Evolutionary conservation across 2,329 filamentous ascomycete species (phyloP).

Genomic region (Aspergillus terreus): DNA sequence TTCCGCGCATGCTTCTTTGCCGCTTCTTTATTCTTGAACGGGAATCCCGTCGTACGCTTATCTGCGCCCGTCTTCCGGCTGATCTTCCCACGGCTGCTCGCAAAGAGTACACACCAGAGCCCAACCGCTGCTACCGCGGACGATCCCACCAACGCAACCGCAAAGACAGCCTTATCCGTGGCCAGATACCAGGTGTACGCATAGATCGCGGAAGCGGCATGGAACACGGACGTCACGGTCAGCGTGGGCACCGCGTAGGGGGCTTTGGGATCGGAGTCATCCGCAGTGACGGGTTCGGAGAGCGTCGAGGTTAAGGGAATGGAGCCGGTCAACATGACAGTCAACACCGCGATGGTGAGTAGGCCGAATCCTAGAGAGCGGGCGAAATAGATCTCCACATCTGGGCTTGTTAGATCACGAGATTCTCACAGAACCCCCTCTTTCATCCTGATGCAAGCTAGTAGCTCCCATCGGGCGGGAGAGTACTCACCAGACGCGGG

Average conservation of each 20-base stretch:
- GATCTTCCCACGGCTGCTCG: constrained; percentile 53
- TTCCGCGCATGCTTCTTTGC: constrained; percentile 48
- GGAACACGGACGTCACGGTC: constrained; percentile 64
- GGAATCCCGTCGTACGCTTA: constrained; percentile 63
- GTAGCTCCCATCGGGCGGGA: too few species aligned
- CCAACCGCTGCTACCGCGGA: constrained; percentile 58
- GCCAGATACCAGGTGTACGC: constrained; percentile 65
- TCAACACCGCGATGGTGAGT: constrained; percentile 60
- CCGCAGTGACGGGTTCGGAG: constrained; percentile 37
- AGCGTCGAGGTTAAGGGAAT: constrained; percentile 60
- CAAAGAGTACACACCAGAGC: constrained; percentile 62
- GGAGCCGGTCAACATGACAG: constrained; percentile 66
- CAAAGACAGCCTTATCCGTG: constrained; percentile 54
- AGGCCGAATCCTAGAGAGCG: constrained; percentile 67
- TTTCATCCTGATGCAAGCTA: neutral
- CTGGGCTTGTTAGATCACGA: neutral
- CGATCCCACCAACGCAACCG: constrained; percentile 58
- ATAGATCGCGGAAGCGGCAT: constrained; percentile 60
- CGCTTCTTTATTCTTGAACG: constrained; percentile 59
- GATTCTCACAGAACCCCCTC: neutral
- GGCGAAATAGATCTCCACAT: constrained; percentile 68
- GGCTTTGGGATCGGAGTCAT: constrained; percentile 47
- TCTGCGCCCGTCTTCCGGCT: constrained; percentile 63
- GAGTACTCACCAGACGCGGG: constrained; percentile 48
- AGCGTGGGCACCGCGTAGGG: constrained; percentile 65